Percentiles rank a stretch among this genome's conserved stretches.
phyloP scores from a whole-genome alignment of 2,329 filamentous ascomycete genomes.

The Penicillium digitatum region DNA sequence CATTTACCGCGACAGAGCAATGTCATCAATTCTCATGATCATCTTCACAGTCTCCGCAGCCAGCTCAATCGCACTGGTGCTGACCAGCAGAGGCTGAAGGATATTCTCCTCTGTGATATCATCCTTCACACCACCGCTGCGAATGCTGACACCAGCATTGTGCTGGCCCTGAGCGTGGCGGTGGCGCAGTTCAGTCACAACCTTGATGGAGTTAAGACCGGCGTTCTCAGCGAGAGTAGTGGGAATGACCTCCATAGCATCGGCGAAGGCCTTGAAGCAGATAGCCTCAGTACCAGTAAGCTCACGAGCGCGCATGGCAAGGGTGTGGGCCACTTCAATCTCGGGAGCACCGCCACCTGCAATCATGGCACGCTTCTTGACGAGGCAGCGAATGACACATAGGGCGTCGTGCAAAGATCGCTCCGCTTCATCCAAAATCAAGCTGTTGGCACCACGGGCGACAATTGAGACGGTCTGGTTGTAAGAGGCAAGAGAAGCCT shows the following conservation, averaged over 20 bases:
- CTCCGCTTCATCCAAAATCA: slow-evolving; percentile 96
- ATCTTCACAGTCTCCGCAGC: slow-evolving; percentile 99
- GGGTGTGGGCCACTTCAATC: slow-evolving; percentile 87
- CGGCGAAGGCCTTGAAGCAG: slow-evolving; percentile 98
- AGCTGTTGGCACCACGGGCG: slow-evolving; percentile 84
- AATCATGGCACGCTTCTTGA: slow-evolving; percentile 99
- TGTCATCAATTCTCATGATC: slow-evolving; percentile 68
- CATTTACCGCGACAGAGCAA: slow-evolving; percentile 51
- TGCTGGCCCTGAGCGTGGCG: slow-evolving; percentile 92
- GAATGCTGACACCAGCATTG: slow-evolving; percentile 96
- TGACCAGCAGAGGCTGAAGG: slow-evolving; percentile 89
- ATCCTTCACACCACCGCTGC: slow-evolving; percentile 91
- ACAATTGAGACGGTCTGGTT: slow-evolving; percentile 89
- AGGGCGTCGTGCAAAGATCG: slow-evolving; percentile 94
- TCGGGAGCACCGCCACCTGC: slow-evolving; percentile 94
- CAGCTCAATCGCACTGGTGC: slow-evolving; percentile 94
- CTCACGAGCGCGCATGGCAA: slow-evolving; percentile 75
- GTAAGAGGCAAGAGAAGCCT: slow-evolving; percentile 55
- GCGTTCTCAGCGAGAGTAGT: slow-evolving; percentile 97
- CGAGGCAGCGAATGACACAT: slow-evolving; percentile 92
- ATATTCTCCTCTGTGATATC: slow-evolving; percentile 98
- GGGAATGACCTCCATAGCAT: slow-evolving; percentile 94
- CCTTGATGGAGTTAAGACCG: slow-evolving; percentile 96
- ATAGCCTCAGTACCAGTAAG: slow-evolving; percentile 90
- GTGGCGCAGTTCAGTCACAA: slow-evolving; percentile 91